These are phyloP conservation scores for Ogataea hybrid DNA, from an alignment of 1,139 yeast genomes.

Conservation along the genomic window DNA sequence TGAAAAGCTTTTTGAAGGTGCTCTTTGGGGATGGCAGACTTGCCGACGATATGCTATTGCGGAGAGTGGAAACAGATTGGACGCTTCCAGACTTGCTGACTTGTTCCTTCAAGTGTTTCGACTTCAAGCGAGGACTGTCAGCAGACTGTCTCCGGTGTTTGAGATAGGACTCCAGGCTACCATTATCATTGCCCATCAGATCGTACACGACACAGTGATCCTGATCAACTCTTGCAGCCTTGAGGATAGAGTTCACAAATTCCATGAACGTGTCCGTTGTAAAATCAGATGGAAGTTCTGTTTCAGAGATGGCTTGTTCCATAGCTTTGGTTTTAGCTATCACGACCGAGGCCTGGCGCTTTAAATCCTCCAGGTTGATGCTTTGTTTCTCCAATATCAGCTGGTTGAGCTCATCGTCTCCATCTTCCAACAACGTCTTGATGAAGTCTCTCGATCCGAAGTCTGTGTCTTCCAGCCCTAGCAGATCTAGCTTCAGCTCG, in stretches of 20 bases:
- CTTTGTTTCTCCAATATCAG: slow-evolving; percentile 34
- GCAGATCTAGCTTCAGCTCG: slow-evolving; percentile 35
- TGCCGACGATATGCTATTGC: background rate
- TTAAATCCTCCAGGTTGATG: slow-evolving; percentile 46
- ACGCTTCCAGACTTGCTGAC: slow-evolving; percentile 21
- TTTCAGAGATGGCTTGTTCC: slow-evolving; percentile 37
- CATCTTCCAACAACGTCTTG: slow-evolving; percentile 32
- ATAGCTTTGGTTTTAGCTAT: slow-evolving; percentile 38
- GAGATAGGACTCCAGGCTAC: slow-evolving; percentile 1
- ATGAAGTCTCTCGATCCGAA: slow-evolving; percentile 39
- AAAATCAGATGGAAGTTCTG: slow-evolving; percentile 43
- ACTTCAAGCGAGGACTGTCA: slow-evolving; percentile 1
- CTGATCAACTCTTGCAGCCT: slow-evolving; percentile 15
- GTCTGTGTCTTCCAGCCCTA: slow-evolving; percentile 43
- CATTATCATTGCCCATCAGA: slow-evolving; percentile 3
- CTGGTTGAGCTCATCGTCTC: slow-evolving; percentile 28
- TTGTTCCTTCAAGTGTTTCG: slow-evolving; percentile 4
- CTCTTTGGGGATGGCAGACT: slow-evolving; percentile 14
- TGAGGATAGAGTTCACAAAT: slow-evolving; percentile 37
- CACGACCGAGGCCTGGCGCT: slow-evolving; percentile 44
- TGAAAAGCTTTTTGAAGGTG: slow-evolving; percentile 24
- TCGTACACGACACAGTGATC: slow-evolving; percentile 18
- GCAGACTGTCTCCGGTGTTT: slow-evolving; percentile 2
- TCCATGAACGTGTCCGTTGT: slow-evolving; percentile 37
- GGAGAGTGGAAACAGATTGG: slow-evolving; percentile 18